These are phyloP conservation scores for Murraya paniculata DNA, from an alignment of 345 rosid species.

Conservation along the genomic window DNA sequence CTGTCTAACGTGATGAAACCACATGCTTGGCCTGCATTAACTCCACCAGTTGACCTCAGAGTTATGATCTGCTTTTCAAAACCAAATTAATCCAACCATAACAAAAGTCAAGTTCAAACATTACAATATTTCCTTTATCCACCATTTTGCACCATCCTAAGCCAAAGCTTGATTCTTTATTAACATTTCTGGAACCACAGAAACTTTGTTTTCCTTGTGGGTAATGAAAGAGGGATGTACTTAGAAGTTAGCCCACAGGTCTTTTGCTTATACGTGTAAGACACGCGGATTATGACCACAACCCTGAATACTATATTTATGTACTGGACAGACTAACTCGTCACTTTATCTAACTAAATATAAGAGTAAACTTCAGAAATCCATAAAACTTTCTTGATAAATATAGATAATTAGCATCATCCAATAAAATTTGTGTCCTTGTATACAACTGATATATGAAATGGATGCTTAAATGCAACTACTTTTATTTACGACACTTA, in stretches of 20 bases:
- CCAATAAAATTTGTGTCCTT: neutral
- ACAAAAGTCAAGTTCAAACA: neutral
- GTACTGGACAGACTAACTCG: neutral
- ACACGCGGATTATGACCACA: neutral
- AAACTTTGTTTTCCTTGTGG: neutral
- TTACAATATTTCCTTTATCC: neutral
- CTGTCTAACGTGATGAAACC: slow-evolving; percentile 97
- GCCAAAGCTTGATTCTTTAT: neutral
- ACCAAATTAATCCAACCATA: neutral
- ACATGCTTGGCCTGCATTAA: slow-evolving; percentile 87
- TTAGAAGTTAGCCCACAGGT: neutral
- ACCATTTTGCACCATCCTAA: neutral
- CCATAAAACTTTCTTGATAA: neutral
- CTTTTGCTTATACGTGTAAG: neutral
- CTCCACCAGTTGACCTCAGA: slow-evolving; percentile 4
- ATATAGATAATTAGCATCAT: neutral
- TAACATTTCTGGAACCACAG: neutral
- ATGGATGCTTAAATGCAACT: neutral
- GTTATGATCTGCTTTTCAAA: slow-evolving; percentile 5
- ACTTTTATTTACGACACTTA: no score
- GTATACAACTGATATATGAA: neutral
- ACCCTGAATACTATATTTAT: neutral
- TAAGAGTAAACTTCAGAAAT: neutral
- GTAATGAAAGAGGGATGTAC: neutral
- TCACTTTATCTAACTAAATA: neutral